phyloP scores from a whole-genome alignment of 2,329 filamentous ascomycete species.

The Emmonsiellopsis sp. region DNA sequence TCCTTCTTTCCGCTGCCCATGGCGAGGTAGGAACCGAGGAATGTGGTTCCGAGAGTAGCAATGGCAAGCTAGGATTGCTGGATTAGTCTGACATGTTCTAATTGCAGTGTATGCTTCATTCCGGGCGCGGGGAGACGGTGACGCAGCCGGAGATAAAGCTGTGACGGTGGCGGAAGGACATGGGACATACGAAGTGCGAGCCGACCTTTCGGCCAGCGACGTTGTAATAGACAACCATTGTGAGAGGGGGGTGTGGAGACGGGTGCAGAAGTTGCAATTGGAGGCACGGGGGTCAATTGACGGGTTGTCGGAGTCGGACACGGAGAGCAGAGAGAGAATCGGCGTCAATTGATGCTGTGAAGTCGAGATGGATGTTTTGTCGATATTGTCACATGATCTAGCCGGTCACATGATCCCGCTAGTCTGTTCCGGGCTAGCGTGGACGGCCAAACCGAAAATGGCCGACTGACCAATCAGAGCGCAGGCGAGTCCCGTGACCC shows the following conservation, averaged over 20 bases:
- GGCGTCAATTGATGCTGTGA: not conserved
- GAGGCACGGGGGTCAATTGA: not conserved
- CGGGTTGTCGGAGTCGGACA: not conserved
- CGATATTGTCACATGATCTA: not conserved
- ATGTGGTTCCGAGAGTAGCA: slow-evolving; percentile 44
- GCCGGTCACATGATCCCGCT: slow-evolving; percentile 5
- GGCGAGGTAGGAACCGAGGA: slow-evolving; percentile 38
- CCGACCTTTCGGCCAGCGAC: slow-evolving; percentile 44
- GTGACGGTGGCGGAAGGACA: slow-evolving; percentile 4
- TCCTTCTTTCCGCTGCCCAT: slow-evolving; percentile 40
- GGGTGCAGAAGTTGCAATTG: not conserved
- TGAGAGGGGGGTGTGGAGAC: slow-evolving; percentile 21
- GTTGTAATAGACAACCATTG: slow-evolving; percentile 45
- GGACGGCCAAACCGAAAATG: slow-evolving; percentile 1
- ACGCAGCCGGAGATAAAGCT: not conserved
- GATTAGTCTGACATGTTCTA: not conserved
- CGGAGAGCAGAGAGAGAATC: not conserved
- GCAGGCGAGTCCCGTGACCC: not conserved
- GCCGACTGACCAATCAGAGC: slow-evolving; percentile 8
- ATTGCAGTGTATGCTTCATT: not conserved
- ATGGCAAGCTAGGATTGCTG: slow-evolving; percentile 48
- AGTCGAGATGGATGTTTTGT: not conserved
- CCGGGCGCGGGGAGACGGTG: not conserved
- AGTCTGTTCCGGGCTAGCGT: slow-evolving; percentile 2
- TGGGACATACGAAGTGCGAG: slow-evolving; percentile 38